phyloP scores from a whole-genome alignment of 768 basidiomycete genomes.

The Gloeopeniophorella convolvens region DNA sequence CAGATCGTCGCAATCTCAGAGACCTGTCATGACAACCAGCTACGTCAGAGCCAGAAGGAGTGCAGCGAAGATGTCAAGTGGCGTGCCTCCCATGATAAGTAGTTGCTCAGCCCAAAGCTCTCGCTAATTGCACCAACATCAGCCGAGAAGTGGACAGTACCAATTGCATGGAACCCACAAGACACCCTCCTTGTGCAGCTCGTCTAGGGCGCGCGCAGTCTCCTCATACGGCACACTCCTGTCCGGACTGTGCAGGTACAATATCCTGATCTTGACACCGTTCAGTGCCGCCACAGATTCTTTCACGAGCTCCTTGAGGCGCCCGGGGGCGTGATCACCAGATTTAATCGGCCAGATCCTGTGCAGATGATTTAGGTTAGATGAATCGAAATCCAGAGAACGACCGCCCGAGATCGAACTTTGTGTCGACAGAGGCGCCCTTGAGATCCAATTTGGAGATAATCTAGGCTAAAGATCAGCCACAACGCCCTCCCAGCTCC shows the following conservation, averaged over 20 bases:
- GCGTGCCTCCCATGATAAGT: slow-evolving; percentile 17
- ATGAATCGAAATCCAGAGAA: not conserved
- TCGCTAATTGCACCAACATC: slow-evolving; percentile 7
- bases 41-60: too few species aligned
- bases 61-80: not conserved
- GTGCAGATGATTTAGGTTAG: too few species aligned
- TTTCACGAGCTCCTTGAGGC: slow-evolving; percentile 3
- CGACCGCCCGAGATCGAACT: slow-evolving; percentile 26
- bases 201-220: slow-evolving; percentile 25
- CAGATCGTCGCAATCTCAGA: slow-evolving; percentile 27
- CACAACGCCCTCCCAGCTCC: not conserved
- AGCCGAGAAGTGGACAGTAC: not conserved
- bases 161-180: slow-evolving; percentile 8
- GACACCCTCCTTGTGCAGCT: slow-evolving; percentile 22
- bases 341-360: slow-evolving; percentile 9
- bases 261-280: not conserved
- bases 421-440: slow-evolving; percentile 32
- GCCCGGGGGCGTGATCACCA: slow-evolving; percentile 1
- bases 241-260: slow-evolving; percentile 28
- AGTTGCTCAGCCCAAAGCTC: slow-evolving; percentile 22
- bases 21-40: slow-evolving; percentile 11
- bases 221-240: slow-evolving; percentile 19
- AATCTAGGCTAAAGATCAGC: not conserved
- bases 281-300: not conserved
- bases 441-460: slow-evolving; percentile 23